Percentiles rank a stretch among this genome's conserved stretches.
These are phyloP conservation scores for Thermothelomyces thermophilus DNA, from an alignment of 2,329 filamentous ascomycete species.

Conservation along the genomic window DNA sequence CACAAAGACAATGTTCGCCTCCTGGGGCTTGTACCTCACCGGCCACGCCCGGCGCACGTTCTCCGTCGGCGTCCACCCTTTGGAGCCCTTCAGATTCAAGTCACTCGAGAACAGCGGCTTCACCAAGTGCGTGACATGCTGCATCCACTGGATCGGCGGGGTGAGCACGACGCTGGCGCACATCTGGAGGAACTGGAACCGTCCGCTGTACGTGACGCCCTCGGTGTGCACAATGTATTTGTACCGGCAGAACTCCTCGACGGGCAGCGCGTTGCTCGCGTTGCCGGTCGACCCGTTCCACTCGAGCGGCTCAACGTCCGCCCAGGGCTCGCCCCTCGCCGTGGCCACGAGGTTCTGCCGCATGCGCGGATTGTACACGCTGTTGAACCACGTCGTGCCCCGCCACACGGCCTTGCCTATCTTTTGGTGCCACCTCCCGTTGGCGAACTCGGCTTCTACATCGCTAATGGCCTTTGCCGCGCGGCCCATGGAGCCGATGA, in stretches of 20 bases:
- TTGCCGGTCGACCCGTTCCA: constrained; percentile 29
- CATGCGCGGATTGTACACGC: constrained; percentile 34
- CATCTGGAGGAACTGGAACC: constrained; percentile 46
- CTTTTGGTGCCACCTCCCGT: constrained; percentile 28
- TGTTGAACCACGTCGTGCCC: constrained; percentile 46
- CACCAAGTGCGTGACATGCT: constrained; percentile 44
- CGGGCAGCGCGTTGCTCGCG: constrained; percentile 38
- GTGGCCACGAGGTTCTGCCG: constrained; percentile 36
- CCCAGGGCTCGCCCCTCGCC: constrained; percentile 37
- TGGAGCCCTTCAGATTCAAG: constrained; percentile 6
- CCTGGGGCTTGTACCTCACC: constrained; percentile 26
- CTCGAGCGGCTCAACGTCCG: constrained; percentile 40
- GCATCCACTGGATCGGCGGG: constrained; percentile 42
- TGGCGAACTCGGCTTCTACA: constrained; percentile 30
- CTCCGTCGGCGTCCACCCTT: constrained; percentile 20
- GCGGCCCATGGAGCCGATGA: constrained; percentile 39
- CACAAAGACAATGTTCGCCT: constrained; percentile 46
- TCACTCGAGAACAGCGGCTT: constrained; percentile 37
- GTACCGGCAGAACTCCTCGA: constrained; percentile 47
- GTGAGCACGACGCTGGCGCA: constrained; percentile 43
- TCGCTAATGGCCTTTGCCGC: constrained; percentile 33
- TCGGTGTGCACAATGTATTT: constrained; percentile 48
- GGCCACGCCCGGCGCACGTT: constrained; percentile 35
- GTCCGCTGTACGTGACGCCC: constrained; percentile 47
- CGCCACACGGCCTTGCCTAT: constrained; percentile 43